A percentile compares a stretch with the other conserved stretches of the same genome.
These are phyloP conservation scores for Cymbidium sinense DNA, from an alignment of 106 monocot species.

Conservation along the genomic window DNA sequence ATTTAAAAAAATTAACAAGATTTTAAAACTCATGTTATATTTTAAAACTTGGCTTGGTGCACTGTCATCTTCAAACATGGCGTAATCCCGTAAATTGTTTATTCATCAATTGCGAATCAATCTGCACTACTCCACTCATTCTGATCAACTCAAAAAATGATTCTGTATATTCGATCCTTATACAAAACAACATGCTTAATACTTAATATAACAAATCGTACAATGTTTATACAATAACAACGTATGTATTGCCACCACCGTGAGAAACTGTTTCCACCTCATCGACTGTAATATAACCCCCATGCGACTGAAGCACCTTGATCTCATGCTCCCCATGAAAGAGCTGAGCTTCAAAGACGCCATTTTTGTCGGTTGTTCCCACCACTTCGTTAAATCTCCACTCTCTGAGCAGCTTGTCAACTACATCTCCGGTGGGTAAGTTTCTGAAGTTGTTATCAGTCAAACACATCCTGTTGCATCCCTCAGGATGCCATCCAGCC, in stretches of 20 bases:
- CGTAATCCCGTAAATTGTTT: too few relatives aligned
- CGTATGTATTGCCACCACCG: neutral
- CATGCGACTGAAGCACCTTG: conserved; percentile 15
- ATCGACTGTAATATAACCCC: conserved; percentile 8
- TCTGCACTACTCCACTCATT: too few relatives aligned
- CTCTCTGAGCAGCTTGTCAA: conserved; percentile 55
- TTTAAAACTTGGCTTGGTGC: too few relatives aligned
- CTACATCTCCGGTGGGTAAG: conserved; percentile 57
- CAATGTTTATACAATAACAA: neutral
- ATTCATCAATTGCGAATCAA: too few relatives aligned
- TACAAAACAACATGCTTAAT: too few relatives aligned
- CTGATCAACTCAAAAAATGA: too few relatives aligned
- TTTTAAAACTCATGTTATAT: too few relatives aligned
- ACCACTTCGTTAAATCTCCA: conserved; percentile 20
- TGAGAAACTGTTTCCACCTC: conserved; percentile 9
- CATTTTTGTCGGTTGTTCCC: conserved; percentile 32
- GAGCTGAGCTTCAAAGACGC: conserved; percentile 34
- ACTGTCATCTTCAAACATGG: too few relatives aligned
- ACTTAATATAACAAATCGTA: neutral
- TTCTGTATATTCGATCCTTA: too few relatives aligned
- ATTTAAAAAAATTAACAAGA: too few relatives aligned
- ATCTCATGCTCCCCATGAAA: conserved; percentile 56
- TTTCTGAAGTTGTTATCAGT: conserved; percentile 78
- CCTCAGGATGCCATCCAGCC: conserved; percentile 51
- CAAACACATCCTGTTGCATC: conserved; percentile 67